Base-by-base conservation (phyloP, 257 asterid species). In the Primulina huaijiensis region DNA sequence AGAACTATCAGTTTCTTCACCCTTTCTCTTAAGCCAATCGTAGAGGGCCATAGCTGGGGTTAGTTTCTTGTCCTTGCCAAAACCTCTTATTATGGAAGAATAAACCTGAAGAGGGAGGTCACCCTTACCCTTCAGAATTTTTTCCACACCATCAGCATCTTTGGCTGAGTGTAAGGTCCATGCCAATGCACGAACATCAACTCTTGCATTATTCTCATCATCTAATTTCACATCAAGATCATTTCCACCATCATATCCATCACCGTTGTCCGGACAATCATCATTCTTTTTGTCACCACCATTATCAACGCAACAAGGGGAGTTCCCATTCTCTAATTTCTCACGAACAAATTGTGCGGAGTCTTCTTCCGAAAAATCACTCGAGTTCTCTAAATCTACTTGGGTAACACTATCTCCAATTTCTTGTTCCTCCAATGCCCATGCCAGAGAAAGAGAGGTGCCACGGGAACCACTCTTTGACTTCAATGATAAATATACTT, bases 21-120 rank as follows among this genome's bases (percentile, higher is more conserved):
- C 83, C 81, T 77, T 86, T 72, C 83, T 82, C 86, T 80, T 89
- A 30, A 94, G 94, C 99, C 97, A 94, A 69, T 87, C 84, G n/a
- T 82, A 87, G 53, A 91, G 82, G 70, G 91, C 92, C 82, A 91
- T 65, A 0, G 88, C 96, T 2, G 89, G 62, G 12, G 84, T 80
- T 20, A 87, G 64, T 81, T 74, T 85, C 78, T 84, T 86, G 3
- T 94, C 92, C 27, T 85, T 94, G 40, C 99, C 97, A 55, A 94
- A 84, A 57, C 89, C 82, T 80, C 87, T 83, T 70, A 94, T 88
- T 29, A 89, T 72, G 38, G 96, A 80, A 0, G 96, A 94, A 71
- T 78, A 94, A 19, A 94, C 96, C 72, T 85, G 99, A 74, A 93
- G 95, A 4, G 97, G 97, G 19, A 89, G 75, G 16, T 82, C 83